Evolutionary conservation across 805 yeast species (phyloP).

Genomic region (Teunomyces cretensis): DNA sequence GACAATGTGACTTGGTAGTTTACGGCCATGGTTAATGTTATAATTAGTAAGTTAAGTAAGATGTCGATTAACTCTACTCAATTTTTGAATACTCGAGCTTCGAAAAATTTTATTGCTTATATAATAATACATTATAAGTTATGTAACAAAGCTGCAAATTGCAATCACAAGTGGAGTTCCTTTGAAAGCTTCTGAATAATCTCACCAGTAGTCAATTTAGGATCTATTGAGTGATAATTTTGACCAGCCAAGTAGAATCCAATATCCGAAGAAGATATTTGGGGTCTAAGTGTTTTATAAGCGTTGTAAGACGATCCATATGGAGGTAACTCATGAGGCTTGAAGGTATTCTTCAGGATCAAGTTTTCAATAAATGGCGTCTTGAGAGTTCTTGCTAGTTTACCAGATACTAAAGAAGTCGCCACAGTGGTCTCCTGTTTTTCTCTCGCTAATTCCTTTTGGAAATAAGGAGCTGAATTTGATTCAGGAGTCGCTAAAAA

Average conservation of each 20-base stretch:
- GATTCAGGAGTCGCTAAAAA: conserved; percentile 42
- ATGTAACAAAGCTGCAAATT: conserved; percentile 8
- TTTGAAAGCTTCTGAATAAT: conserved; percentile 25
- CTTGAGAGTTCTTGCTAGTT: conserved; percentile 34
- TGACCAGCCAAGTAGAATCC: conserved; percentile 39
- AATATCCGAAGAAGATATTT: conserved; percentile 12
- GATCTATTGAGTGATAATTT: conserved; percentile 24
- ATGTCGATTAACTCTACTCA: neutral
- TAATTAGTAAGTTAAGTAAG: neutral
- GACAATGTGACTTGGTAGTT: conserved; percentile 37
- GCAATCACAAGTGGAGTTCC: conserved; percentile 14
- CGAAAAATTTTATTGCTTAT: conserved; percentile 5
- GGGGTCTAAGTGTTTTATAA: conserved; percentile 22
- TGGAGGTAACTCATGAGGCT: conserved; percentile 25
- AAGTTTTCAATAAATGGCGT: conserved; percentile 35
- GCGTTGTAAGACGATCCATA: conserved; percentile 36
- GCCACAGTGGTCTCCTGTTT: conserved; percentile 22
- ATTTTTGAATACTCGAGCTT: neutral
- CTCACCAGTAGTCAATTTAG: conserved; percentile 17
- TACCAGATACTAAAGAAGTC: conserved; percentile 39
- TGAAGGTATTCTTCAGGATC: conserved; percentile 6
- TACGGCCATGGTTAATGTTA: conserved; percentile 5
- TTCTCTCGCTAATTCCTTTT: conserved; percentile 6
- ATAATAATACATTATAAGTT: neutral
- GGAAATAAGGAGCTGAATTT: conserved; percentile 17